Evolutionary conservation across 2,329 filamentous ascomycete species (phyloP), one percentile per base, ranked within the genome.

Genomic region (Aspergillus tamarii): DNA sequence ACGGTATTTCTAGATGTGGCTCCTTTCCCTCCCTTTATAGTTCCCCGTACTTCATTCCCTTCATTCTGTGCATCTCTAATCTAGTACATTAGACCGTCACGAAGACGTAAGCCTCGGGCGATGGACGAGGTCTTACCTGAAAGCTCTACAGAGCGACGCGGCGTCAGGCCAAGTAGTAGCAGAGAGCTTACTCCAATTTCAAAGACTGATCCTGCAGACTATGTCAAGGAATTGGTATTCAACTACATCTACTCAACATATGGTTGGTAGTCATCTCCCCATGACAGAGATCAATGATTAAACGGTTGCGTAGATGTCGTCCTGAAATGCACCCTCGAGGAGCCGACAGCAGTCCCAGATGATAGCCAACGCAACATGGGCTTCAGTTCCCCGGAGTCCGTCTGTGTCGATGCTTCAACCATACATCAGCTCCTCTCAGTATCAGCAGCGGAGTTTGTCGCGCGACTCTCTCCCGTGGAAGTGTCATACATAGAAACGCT

Each of bases 201-300:
- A 19, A 55, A 55, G n/a, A 55, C 32, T 39, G 52, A 55, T 19
- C 30, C 34, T 55, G 52, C 52, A 28, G 52, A 55, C n/a, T 55
- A 55, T 39, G 21, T 39, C 30, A 55, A 55, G 21, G 52, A 28
- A 14, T 11, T 55, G 19, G 52, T 55, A 9, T 39, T 39, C 2
- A 39, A 32, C n/a, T 55, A 55, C 21, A 55, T 55, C n/a, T 55
- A 39, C 32, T 55, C 52, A 39, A 55, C 52, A 55, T 55, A 55
- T 14, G 52, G 52, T 55, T 19, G 14, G 52, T 55, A 12, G 11
- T 21, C 21, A 54, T 36, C 5, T 23, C 4, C 21, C 1, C n/a
- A 12, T 11, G 23, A 11, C 23, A 23, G 4, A 39, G 21, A 2
- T 26, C 30, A 19, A 55, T 55, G 9, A 39, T 26, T 55, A 39